Conservation (phyloP, 371 early-diverging fungal species). For the Mucor ambiguus region DNA sequence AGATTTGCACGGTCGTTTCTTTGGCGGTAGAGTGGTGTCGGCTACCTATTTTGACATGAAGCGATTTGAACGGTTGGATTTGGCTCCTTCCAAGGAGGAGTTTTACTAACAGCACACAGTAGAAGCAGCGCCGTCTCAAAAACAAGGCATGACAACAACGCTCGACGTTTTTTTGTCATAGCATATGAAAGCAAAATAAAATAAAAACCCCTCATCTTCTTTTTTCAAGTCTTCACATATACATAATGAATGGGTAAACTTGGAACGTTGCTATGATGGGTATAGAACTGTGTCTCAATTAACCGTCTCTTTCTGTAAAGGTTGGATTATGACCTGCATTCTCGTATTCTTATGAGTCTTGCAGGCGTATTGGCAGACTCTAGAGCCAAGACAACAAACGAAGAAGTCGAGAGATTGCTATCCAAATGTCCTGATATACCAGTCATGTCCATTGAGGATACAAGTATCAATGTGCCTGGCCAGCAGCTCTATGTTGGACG, state of each 20-base stretch:
- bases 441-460: slow-evolving; percentile 21
- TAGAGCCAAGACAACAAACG: slow-evolving; percentile 35
- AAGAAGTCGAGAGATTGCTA: slow-evolving; percentile 39
- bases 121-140: background rate
- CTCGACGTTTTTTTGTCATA: too few species aligned
- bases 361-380: slow-evolving; percentile 56
- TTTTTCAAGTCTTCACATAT: background rate
- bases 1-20: slow-evolving; percentile 75
- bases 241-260: background rate
- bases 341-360: slow-evolving; percentile 62
- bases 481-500: slow-evolving; percentile 16
- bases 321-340: slow-evolving; percentile 51
- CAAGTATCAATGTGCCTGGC: slow-evolving; percentile 25
- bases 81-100: slow-evolving; percentile 58
- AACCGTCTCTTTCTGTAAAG: slow-evolving; percentile 8
- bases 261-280: background rate
- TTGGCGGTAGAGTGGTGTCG: slow-evolving; percentile 72
- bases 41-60: slow-evolving; percentile 60
- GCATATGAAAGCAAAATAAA: too few species aligned
- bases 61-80: slow-evolving; percentile 58
- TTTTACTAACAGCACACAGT: background rate
- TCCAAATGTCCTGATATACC: slow-evolving; percentile 43
- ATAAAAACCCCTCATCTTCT: background rate
- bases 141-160: background rate
- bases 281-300: background rate